Evolutionary conservation across 176 grass and related monocot genomes (phyloP).

Genomic region (Aechmea fasciata): DNA sequence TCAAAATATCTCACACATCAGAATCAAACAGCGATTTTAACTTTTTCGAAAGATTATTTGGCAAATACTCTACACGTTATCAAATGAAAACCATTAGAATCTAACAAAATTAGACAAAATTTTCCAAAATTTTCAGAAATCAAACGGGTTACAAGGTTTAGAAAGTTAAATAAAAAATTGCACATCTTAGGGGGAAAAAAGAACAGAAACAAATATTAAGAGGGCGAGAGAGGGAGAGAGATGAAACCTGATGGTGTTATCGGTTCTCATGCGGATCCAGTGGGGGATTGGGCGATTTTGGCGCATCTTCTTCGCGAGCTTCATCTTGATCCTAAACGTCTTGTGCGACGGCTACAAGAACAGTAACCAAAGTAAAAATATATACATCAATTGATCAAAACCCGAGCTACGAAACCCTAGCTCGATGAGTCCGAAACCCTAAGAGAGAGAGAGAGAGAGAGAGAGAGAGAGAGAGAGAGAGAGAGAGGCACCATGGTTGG

Average conservation of each 20-base stretch:
- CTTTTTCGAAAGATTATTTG: too few species aligned
- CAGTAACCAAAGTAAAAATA: background rate
- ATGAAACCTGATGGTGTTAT: constrained; percentile 17
- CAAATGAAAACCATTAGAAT: too few species aligned
- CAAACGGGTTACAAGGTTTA: too few species aligned
- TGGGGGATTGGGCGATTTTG: constrained; percentile 26
- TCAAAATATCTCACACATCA: too few species aligned
- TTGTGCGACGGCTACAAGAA: constrained; percentile 22
- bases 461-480: background rate
- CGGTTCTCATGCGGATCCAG: constrained; percentile 26
- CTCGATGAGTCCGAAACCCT: background rate
- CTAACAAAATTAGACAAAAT: too few species aligned
- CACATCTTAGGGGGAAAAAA: too few species aligned
- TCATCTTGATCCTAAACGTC: constrained; percentile 22
- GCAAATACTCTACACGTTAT: too few species aligned
- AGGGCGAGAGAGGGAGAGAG: background rate
- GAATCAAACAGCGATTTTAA: too few species aligned
- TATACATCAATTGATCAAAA: background rate
- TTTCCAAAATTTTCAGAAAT: too few species aligned
- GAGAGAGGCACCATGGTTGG: background rate
- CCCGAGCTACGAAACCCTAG: background rate
- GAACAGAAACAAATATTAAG: background rate
- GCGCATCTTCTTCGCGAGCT: constrained; percentile 26
- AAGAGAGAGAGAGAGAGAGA: background rate
- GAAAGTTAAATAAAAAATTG: too few species aligned